phyloP scores from a whole-genome alignment of 257 asterid genomes.

The Solanum tarapatanum region DNA sequence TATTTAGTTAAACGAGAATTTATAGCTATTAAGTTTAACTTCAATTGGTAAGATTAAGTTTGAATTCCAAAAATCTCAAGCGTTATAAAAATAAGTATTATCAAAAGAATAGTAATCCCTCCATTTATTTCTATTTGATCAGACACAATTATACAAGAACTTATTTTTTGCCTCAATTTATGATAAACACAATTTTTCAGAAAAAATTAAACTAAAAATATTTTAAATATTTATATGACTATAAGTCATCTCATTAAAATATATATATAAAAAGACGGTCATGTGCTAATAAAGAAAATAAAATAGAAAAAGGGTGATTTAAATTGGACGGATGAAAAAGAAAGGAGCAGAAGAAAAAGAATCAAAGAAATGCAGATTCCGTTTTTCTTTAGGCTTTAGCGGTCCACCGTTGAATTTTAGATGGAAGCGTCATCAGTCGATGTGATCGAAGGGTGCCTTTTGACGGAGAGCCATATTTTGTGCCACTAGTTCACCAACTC shows the following conservation, averaged over 20 bases:
- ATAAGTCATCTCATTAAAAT: not conserved
- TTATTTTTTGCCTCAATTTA: not conserved
- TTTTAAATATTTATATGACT: not conserved
- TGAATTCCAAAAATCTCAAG: not conserved
- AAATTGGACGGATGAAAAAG: not conserved
- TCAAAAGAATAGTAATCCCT: not conserved
- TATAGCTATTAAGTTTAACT: not conserved
- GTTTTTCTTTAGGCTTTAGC: not conserved
- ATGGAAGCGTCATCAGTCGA: not conserved
- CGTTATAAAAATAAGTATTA: no score
- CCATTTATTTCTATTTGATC: not conserved
- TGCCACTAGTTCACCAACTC: not conserved
- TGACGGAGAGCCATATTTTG: conserved; percentile 4
- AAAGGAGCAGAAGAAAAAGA: not conserved
- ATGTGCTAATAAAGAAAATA: not conserved
- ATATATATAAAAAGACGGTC: no score
- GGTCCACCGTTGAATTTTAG: not conserved
- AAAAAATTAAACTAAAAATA: no score
- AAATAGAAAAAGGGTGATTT: not conserved
- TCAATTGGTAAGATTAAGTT: not conserved
- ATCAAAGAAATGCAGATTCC: not conserved
- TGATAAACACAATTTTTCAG: not conserved
- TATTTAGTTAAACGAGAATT: not conserved
- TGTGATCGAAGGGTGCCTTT: conserved; percentile 5
- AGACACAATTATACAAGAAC: not conserved